Evolutionary conservation across 2,329 filamentous ascomycete genomes (phyloP), one percentile per base, ranked within the genome.

Genomic region (Ascochyta viciae-villosae): DNA sequence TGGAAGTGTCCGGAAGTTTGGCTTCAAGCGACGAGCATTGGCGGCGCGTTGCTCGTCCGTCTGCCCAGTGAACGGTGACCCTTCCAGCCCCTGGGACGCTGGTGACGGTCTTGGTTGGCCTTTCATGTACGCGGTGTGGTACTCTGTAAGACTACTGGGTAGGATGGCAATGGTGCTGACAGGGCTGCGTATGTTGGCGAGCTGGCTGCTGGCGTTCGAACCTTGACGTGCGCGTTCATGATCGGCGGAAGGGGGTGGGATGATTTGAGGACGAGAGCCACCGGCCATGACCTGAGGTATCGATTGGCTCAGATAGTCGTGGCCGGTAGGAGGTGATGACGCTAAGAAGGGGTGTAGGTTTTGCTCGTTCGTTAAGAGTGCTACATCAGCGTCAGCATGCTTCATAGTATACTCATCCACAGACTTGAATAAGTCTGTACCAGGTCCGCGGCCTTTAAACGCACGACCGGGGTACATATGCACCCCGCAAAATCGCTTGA

Each of bases 101-200:
- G 60, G 54, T 1, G 62, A 50, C 6, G 73, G 68, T 54, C 78
- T 77, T 7, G 77, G 76, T 45, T 81, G 76, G 51, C 89, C 87
- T 72, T 92, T 89, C 85, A 98, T 94, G 64, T 90, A 95, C 49
- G 95, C 93, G 60, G 89, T 89, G 76, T 99, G 95, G 57, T 96
- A 96, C 29, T 90, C 87, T 6, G 95, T 92, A 39, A 99, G 79
- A 76, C 92, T 97, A 63, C 91, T 96, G 3, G 95, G 93, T 10
- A 99, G 80, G 44, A 99, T 91, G 58, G 91, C 91, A 48, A 99
- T 91, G 64, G 96, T 96, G 76, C 89, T 96, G 45, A 82, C 70
- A 49, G 78, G 78, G 46, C 76, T 78, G 9, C 80, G 76, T n/a
- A 44, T 23, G 15, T 6, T 57, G 8, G 76, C 59, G 31, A 70